These are phyloP conservation scores for Boletus sensibilis DNA, from an alignment of 768 basidiomycete species.

Conservation along the genomic window DNA sequence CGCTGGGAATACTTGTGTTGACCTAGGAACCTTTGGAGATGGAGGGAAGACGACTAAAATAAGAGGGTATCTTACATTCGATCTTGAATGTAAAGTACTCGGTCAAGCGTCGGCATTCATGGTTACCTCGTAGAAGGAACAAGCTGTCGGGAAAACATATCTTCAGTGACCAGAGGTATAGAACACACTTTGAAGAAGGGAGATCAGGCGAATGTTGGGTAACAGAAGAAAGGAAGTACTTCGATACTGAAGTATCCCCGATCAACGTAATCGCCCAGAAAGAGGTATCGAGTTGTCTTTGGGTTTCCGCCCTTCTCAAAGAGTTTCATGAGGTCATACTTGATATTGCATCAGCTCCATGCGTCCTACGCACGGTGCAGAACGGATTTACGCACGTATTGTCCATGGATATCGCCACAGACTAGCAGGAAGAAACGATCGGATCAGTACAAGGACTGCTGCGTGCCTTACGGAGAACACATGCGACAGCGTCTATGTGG, in stretches of 20 bases:
- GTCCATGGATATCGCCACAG: slow-evolving; percentile 23
- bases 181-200: slow-evolving; percentile 42
- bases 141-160: slow-evolving; percentile 61
- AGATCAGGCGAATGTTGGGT: slow-evolving; percentile 1
- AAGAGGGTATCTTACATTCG: slow-evolving; percentile 34
- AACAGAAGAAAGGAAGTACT: slow-evolving; percentile 35
- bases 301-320: slow-evolving; percentile 78
- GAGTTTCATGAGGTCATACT: slow-evolving; percentile 80
- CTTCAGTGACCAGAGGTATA: slow-evolving; percentile 63
- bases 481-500: background rate
- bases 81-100: slow-evolving; percentile 65
- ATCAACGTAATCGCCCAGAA: slow-evolving; percentile 76
- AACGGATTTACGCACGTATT: slow-evolving; percentile 25
- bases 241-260: slow-evolving; percentile 76
- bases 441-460: slow-evolving; percentile 22
- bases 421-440: slow-evolving; percentile 8
- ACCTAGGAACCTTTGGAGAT: slow-evolving; percentile 37
- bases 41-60: background rate
- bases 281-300: slow-evolving; percentile 69
- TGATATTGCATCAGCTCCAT: slow-evolving; percentile 13
- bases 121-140: slow-evolving; percentile 62
- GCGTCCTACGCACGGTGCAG: background rate
- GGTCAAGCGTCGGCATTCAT: slow-evolving; percentile 64
- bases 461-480: background rate
- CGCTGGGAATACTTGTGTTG: slow-evolving; percentile 75